phyloP scores from a whole-genome alignment of 352 stramenopile genomes.

The Globisporangium nagaii region DNA sequence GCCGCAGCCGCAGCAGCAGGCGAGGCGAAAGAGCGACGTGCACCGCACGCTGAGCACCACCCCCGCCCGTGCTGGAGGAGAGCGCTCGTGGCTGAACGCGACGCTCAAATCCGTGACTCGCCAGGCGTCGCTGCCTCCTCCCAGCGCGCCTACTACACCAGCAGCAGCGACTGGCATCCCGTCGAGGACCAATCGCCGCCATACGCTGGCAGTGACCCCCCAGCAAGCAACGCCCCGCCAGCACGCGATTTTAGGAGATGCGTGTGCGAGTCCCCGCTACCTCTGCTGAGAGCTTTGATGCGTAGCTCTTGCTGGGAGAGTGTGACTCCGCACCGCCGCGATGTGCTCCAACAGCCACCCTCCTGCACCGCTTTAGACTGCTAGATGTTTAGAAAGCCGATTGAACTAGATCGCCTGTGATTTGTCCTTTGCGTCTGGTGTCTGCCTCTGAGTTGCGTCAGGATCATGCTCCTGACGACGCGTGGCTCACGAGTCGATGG shows the following conservation, averaged over 20 bases:
- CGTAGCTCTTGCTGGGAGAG: too few relatives aligned
- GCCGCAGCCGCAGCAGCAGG: not conserved
- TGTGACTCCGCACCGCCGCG: too few relatives aligned
- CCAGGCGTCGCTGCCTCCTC: not conserved
- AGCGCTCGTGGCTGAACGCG: conserved; percentile 7
- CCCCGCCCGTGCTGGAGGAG: not conserved
- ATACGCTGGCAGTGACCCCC: not conserved
- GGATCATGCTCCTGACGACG: too few relatives aligned
- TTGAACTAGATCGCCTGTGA: too few relatives aligned
- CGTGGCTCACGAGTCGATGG: too few relatives aligned
- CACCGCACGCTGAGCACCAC: conserved; percentile 4
- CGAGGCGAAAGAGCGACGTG: conserved; percentile 1
- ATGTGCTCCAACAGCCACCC: too few relatives aligned
- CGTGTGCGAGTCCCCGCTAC: too few relatives aligned
- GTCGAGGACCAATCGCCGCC: conserved; percentile 1
- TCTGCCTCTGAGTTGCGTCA: too few relatives aligned
- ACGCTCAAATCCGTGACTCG: conserved; percentile 5
- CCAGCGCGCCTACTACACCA: not conserved
- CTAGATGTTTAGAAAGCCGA: too few relatives aligned
- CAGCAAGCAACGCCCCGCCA: conserved; percentile 7
- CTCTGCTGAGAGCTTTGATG: too few relatives aligned
- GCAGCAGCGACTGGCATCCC: not conserved
- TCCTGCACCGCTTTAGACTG: too few relatives aligned
- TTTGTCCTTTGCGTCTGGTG: too few relatives aligned
- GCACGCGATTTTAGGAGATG: conserved; percentile 5